Percentiles rank a stretch among this genome's conserved stretches.
Conservation (phyloP, 352 stramenopile species). For the Aphanomyces stellatus region DNA sequence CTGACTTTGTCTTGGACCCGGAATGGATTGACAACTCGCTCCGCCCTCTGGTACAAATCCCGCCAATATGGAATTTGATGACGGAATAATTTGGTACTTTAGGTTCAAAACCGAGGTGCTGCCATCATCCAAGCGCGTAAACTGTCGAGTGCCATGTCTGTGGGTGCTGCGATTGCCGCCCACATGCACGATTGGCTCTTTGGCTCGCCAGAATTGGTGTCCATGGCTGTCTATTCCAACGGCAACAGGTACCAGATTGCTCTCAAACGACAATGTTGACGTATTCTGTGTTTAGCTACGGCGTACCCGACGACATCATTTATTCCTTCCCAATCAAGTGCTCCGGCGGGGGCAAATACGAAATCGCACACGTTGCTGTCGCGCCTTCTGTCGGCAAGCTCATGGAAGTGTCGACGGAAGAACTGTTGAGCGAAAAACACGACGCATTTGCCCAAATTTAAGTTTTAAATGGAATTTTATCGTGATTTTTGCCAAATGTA, state of each 20-base stretch:
- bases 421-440: constrained; percentile 75
- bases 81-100: constrained; percentile 52
- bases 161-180: constrained; percentile 68
- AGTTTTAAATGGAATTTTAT: no score
- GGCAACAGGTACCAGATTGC: constrained; percentile 76
- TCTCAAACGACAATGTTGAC: no score
- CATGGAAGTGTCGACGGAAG: constrained; percentile 66
- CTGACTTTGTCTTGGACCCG: constrained; percentile 35
- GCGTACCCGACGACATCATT: constrained; percentile 81
- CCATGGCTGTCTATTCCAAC: constrained; percentile 83
- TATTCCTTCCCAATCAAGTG: constrained; percentile 89
- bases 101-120: constrained; percentile 63
- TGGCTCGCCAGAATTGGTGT: constrained; percentile 62
- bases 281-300: no score
- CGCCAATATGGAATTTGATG: neutral
- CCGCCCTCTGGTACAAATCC: neutral
- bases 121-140: constrained; percentile 85
- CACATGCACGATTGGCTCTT: constrained; percentile 83
- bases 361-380: constrained; percentile 31
- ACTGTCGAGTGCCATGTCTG: constrained; percentile 83
- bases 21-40: constrained; percentile 60
- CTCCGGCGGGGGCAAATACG: constrained; percentile 58
- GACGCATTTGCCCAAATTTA: constrained; percentile 27
- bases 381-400: constrained; percentile 37
- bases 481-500: no score